Conservation (phyloP, 441 rosid species). For the Pelargonium australe region DNA sequence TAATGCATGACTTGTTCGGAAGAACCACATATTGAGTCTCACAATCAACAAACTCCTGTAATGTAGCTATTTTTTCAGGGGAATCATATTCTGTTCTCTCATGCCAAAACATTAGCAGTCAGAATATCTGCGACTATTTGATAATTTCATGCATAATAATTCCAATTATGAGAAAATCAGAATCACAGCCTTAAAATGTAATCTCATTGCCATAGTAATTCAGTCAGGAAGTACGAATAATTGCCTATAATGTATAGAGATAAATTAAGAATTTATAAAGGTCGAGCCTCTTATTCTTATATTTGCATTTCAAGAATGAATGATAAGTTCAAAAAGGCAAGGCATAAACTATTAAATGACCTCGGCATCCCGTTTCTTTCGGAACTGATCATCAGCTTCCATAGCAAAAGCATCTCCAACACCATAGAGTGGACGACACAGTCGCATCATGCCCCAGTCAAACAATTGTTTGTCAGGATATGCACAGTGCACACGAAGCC, state of each 20-base stretch:
- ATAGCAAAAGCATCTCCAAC: constrained; percentile 80
- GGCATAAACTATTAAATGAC: constrained; percentile 28
- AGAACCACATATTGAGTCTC: not conserved
- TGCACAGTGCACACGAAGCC: constrained; percentile 71
- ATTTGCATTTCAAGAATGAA: not conserved
- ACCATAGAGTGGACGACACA: constrained; percentile 76
- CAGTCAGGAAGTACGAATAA: not conserved
- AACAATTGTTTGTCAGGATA: constrained; percentile 65
- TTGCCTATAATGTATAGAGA: not conserved
- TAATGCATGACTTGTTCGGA: not conserved
- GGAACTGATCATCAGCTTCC: constrained; percentile 83
- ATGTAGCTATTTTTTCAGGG: not conserved
- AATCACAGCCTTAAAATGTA: not conserved
- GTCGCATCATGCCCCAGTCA: constrained; percentile 95
- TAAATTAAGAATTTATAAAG: not conserved
- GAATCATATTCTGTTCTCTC: not conserved
- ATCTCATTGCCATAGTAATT: not conserved
- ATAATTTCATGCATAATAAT: not conserved
- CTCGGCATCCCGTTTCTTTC: constrained; percentile 96
- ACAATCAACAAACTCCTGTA: not conserved
- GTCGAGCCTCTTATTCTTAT: not conserved
- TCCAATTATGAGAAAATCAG: constrained; percentile 2
- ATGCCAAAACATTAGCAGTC: not conserved
- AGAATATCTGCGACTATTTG: not conserved
- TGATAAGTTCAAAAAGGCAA: constrained; percentile 6